phyloP scores from a whole-genome alignment of 345 rosid genomes.

The Brassica nigra region DNA sequence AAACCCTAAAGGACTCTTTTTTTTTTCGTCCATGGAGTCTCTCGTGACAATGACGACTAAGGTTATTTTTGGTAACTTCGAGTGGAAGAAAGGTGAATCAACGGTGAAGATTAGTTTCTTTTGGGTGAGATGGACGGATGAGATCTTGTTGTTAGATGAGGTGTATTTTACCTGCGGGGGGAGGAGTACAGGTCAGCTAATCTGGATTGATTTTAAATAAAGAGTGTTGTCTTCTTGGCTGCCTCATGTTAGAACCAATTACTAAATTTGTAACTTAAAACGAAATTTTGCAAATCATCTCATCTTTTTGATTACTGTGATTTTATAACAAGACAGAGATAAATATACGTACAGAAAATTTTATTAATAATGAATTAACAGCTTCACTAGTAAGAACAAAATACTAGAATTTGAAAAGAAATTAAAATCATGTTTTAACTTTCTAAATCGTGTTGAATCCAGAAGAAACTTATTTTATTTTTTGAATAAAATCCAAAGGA shows the following conservation, averaged over 20 bases:
- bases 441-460: not conserved
- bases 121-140: constrained; percentile 12
- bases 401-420: not conserved
- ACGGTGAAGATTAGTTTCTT: constrained; percentile 5
- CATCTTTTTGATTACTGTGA: constrained; percentile 29
- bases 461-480: no score
- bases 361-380: not conserved
- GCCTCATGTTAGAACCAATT: constrained; percentile 34
- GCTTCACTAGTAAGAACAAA: not conserved
- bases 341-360: not conserved
- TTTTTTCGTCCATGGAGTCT: constrained; percentile 2
- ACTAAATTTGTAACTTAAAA: constrained; percentile 16
- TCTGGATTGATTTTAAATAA: constrained; percentile 19
- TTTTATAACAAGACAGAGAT: not conserved
- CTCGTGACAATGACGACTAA: constrained; percentile 6
- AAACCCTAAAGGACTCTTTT: constrained; percentile 29
- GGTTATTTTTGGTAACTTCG: constrained; percentile 31
- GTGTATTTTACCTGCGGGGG: constrained; percentile 33
- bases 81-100: constrained; percentile 12
- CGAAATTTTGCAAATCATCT: constrained; percentile 3
- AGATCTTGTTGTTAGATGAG: constrained; percentile 22
- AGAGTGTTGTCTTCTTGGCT: constrained; percentile 1
- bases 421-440: not conserved
- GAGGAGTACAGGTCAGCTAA: constrained; percentile 38
- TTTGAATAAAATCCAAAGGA: no score